These are phyloP conservation scores for Psidium guajava DNA, from an alignment of 345 rosid genomes.

Conservation along the genomic window DNA sequence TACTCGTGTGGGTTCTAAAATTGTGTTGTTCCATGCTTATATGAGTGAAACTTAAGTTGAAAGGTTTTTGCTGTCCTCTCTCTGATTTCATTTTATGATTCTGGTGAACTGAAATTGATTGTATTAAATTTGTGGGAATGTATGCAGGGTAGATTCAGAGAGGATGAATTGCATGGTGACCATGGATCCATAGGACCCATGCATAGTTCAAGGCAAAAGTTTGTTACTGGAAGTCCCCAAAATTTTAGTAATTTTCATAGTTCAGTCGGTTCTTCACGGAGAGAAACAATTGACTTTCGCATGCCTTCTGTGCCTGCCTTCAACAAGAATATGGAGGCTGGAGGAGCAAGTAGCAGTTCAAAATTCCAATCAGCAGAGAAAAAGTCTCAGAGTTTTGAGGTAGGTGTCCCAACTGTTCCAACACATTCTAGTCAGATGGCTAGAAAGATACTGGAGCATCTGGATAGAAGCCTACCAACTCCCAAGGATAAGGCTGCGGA, in stretches of 20 bases:
- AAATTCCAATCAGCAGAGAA: slow-evolving; percentile 17
- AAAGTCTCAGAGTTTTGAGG: slow-evolving; percentile 27
- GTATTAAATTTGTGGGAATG: not conserved
- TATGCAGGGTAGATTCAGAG: slow-evolving; percentile 27
- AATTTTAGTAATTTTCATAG: slow-evolving; percentile 31
- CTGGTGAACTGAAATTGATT: not conserved
- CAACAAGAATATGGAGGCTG: slow-evolving; percentile 32
- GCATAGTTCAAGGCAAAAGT: slow-evolving; percentile 38
- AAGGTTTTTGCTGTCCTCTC: not conserved
- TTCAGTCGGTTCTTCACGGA: slow-evolving; percentile 13
- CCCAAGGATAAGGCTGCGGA: slow-evolving; percentile 63
- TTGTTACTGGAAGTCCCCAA: slow-evolving; percentile 14
- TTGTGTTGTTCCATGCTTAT: not conserved
- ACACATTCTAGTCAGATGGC: slow-evolving; percentile 74
- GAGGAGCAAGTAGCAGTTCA: slow-evolving; percentile 25
- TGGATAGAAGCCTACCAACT: slow-evolving; percentile 55
- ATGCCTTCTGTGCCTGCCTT: slow-evolving; percentile 17
- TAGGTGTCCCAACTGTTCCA: slow-evolving; percentile 43
- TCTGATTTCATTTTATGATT: not conserved
- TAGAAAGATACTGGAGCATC: slow-evolving; percentile 66
- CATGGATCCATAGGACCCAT: slow-evolving; percentile 68
- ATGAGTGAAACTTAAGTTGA: not conserved
- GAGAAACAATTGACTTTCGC: slow-evolving; percentile 19
- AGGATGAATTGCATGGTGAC: slow-evolving; percentile 21
- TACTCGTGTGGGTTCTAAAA: not conserved